Conservation (phyloP, 1,284 basidiomycete species). For the Ustilago loliicola region DNA sequence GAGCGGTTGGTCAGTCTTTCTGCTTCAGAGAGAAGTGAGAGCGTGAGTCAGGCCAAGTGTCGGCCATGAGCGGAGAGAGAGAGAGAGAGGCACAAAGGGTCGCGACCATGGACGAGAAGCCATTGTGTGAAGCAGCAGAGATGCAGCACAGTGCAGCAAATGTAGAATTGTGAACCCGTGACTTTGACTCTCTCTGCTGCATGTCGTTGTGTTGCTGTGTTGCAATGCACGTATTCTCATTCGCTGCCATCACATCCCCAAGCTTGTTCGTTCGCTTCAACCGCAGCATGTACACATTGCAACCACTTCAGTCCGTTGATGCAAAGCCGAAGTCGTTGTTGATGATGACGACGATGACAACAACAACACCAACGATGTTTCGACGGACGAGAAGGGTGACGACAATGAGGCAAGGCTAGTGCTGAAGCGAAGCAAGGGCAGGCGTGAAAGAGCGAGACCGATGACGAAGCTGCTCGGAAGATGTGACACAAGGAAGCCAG, state of each 20-base stretch:
- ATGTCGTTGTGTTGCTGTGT: background rate
- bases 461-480: constrained; percentile 1
- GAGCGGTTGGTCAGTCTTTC: constrained; percentile 14
- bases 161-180: background rate
- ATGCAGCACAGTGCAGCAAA: background rate
- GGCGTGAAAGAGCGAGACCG: constrained; percentile 5
- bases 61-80: constrained; percentile 1
- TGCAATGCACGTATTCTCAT: constrained; percentile 3
- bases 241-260: constrained; percentile 3
- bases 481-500: background rate
- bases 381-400: background rate
- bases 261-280: constrained; percentile 2
- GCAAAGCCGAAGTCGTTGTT: background rate
- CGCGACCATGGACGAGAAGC: background rate
- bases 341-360: background rate
- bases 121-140: background rate
- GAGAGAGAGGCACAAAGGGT: background rate
- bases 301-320: background rate
- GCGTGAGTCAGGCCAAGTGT: background rate
- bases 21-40: background rate
- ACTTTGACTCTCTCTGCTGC: background rate
- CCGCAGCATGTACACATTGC: background rate
- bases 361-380: background rate
- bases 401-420: background rate
- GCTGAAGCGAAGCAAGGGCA: background rate